phyloP scores from a whole-genome alignment of 352 stramenopile genomes.

The Poterioochromonas sp. region DNA sequence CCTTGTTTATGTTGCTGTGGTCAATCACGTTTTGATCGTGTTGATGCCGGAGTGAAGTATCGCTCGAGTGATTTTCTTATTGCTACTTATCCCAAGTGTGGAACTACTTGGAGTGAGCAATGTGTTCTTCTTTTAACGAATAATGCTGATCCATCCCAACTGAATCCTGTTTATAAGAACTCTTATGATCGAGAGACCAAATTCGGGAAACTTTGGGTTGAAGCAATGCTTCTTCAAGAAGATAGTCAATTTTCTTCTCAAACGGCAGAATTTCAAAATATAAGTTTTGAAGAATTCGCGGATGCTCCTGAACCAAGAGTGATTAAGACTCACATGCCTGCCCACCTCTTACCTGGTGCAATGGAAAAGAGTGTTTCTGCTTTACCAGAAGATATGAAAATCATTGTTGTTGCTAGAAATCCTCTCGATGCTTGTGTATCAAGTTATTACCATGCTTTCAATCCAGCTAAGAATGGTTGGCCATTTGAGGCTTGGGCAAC shows the following conservation, averaged over 20 bases:
- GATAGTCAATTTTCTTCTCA: too few species aligned
- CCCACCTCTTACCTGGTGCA: neutral
- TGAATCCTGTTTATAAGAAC: neutral
- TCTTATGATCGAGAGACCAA: neutral
- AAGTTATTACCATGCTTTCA: conserved; percentile 4
- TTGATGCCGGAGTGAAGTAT: neutral
- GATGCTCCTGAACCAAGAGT: neutral
- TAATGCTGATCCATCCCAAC: neutral
- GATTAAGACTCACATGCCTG: neutral
- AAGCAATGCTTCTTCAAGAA: neutral
- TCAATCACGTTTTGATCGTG: neutral
- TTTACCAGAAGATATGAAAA: neutral
- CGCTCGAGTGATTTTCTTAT: neutral
- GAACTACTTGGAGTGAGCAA: conserved; percentile 3
- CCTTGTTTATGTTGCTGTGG: too few species aligned
- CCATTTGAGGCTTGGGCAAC: neutral
- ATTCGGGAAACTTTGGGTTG: neutral
- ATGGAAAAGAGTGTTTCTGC: neutral
- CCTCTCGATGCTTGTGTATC: conserved; percentile 22
- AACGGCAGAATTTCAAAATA: neutral
- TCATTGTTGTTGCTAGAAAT: conserved; percentile 1
- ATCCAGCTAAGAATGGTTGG: neutral
- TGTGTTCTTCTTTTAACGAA: neutral
- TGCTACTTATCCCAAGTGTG: neutral
- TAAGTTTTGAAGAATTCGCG: neutral